Conservation (phyloP, 331 rosid species). For the Rhamnella rubrinervis region DNA sequence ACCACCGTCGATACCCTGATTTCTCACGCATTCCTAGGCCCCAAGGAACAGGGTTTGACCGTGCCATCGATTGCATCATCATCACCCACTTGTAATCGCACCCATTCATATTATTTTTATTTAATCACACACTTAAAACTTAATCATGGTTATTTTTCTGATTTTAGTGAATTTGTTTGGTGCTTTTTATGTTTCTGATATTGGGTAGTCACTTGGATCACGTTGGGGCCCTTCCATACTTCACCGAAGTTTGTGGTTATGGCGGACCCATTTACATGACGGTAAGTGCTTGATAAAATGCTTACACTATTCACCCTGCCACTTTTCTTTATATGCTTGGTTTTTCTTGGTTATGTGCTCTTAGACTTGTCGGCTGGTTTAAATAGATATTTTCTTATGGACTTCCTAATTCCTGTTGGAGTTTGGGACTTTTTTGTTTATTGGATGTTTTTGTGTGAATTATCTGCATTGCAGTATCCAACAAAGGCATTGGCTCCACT, state of each 20-base stretch:
- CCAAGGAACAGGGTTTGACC: conserved; percentile 31
- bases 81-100: conserved; percentile 72
- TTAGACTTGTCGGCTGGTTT: not conserved
- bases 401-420: not conserved
- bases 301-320: not conserved
- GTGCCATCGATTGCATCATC: conserved; percentile 63
- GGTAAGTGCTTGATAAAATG: conserved; percentile 59
- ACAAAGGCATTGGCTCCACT: conserved; percentile 89
- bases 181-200: conserved; percentile 7
- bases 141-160: not conserved
- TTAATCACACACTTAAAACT: not conserved
- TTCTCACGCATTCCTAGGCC: conserved; percentile 57
- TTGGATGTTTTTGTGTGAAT: conserved; percentile 5
- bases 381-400: not conserved
- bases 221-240: conserved; percentile 81
- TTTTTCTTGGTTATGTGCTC: not conserved
- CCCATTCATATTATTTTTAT: not conserved
- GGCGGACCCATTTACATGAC: conserved; percentile 91
- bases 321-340: too few species aligned
- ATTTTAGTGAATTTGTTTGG: not conserved
- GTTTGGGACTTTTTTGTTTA: not conserved
- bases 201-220: conserved; percentile 78
- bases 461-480: conserved; percentile 62
- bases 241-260: conserved; percentile 90
- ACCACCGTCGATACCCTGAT: conserved; percentile 77